Evolutionary conservation across 352 stramenopile genomes (phyloP), one percentile per base, ranked within the genome.

Genomic region (Globisporangium cylindrosporum): DNA sequence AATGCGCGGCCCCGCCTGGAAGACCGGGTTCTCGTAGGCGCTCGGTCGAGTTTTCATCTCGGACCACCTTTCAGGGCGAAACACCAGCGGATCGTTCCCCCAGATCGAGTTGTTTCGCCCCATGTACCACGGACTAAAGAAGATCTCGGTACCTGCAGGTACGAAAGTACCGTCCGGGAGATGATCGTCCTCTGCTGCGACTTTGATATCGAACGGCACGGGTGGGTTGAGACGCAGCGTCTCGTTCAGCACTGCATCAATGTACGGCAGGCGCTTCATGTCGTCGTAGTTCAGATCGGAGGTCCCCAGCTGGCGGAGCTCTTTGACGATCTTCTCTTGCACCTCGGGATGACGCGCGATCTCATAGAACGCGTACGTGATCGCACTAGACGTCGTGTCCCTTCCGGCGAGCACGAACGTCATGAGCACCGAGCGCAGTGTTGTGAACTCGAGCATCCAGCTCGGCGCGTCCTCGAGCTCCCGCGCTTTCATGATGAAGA

Each of bases 21-120:
- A 95, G 7, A 79, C 78, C n/a, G 86, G 83, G 34, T 91, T 93
- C 51, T 91, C 78, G 67, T 84, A 92, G 25, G 80, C 80, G 25
- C 73, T 89, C 15, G 84, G 86, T 1, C 79, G 77, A 4, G 73
- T 67, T n/a, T 32, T 32, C 46, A 62, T 63, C 29, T 57, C 20
- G 64, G 58, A 46, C 60, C 43, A 51, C 53, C 64, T 51, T 38
- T 73, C 66, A 3, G 63, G 53, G 55, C 62, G 32, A 59, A 64
- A 63, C 66, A 58, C 24, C 60, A 66, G 54, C 73, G 73, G 6
- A 61, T 77, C 38, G 36, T 68, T 22, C 29, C 66, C 8, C 46
- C 46, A 66, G 12, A 66, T 38, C 12, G 66, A 58, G 1, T 76
- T 71, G 36, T 46, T 46, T 46, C 38, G 15, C 12, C 38, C 38